phyloP scores from a whole-genome alignment of 371 early-diverging fungal genomes.

The Apophysomyces sp. region DNA sequence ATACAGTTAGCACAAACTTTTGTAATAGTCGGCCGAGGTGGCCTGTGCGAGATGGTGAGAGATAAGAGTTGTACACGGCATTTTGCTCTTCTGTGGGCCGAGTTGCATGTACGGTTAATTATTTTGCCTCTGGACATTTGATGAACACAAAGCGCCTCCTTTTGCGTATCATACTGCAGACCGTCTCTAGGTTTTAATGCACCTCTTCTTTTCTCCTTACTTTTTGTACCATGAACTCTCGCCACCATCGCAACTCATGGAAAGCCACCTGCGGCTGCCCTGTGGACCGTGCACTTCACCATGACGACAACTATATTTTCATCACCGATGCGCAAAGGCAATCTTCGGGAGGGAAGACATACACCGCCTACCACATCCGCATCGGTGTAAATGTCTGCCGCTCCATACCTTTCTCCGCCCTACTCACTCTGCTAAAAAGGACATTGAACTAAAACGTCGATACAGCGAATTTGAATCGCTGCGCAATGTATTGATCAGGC shows the following conservation, averaged over 20 bases:
- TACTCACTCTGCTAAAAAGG: constrained; percentile 24
- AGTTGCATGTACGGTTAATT: not conserved
- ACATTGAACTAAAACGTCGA: constrained; percentile 66
- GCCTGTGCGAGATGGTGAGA: no score
- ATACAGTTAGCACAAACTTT: no score
- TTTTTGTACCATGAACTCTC: not conserved
- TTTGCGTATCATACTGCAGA: not conserved
- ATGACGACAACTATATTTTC: constrained; percentile 27
- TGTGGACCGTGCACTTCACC: constrained; percentile 32
- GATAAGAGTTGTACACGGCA: no score
- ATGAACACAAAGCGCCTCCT: not conserved
- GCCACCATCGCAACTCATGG: not conserved
- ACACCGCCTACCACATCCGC: constrained; percentile 58
- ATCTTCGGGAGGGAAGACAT: constrained; percentile 36
- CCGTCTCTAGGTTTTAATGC: not conserved
- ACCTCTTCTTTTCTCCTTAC: not conserved
- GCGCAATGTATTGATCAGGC: constrained; percentile 61
- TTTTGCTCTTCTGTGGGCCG: no score
- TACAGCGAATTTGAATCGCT: constrained; percentile 94
- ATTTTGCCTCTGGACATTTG: not conserved
- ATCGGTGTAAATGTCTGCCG: constrained; percentile 43
- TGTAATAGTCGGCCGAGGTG: no score
- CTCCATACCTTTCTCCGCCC: not conserved
- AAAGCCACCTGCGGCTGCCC: constrained; percentile 22
- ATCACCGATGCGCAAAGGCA: constrained; percentile 47